Percentiles rank a stretch among this genome's conserved stretches.
These are phyloP conservation scores for Oropetium thomaeum DNA, from an alignment of 176 grass and related monocot species.

Conservation along the genomic window DNA sequence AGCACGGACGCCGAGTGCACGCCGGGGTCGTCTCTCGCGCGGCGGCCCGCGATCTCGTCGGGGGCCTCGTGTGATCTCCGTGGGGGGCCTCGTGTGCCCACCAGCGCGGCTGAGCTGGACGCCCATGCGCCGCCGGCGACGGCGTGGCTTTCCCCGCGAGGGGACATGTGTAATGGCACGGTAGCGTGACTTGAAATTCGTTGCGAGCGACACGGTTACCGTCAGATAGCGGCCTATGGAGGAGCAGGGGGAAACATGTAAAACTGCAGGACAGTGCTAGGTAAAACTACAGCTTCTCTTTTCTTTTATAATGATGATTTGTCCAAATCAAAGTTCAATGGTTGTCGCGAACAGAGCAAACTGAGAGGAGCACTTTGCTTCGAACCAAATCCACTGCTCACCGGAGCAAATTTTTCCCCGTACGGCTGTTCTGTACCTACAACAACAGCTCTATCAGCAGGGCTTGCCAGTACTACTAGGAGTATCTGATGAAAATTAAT, in stretches of 20 bases:
- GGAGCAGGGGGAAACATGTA: not conserved
- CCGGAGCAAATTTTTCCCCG: not conserved
- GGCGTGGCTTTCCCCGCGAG: not conserved
- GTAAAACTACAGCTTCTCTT: not conserved
- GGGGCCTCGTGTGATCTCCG: conserved; percentile 1
- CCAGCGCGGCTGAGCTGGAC: not conserved
- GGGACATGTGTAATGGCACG: conserved; percentile 22
- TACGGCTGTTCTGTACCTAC: not conserved
- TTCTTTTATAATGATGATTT: not conserved
- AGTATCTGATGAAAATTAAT: not conserved
- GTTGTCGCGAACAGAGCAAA: conserved; percentile 12
- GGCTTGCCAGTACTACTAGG: not conserved
- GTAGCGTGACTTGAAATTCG: not conserved
- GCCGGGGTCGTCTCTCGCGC: not conserved
- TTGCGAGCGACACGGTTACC: conserved; percentile 19
- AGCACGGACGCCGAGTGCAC: conserved; percentile 9
- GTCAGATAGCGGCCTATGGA: not conserved
- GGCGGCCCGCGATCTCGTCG: not conserved
- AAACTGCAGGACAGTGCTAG: conserved; percentile 11
- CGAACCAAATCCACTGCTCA: conserved; percentile 31
- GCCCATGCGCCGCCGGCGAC: not conserved
- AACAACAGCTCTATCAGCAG: not conserved
- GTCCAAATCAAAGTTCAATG: conserved; percentile 31
- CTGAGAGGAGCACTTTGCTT: conserved; percentile 46
- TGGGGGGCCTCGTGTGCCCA: not conserved